These are phyloP conservation scores for Suaeda aralocaspica DNA, from an alignment of 148 eudicot genomes.

Conservation along the genomic window DNA sequence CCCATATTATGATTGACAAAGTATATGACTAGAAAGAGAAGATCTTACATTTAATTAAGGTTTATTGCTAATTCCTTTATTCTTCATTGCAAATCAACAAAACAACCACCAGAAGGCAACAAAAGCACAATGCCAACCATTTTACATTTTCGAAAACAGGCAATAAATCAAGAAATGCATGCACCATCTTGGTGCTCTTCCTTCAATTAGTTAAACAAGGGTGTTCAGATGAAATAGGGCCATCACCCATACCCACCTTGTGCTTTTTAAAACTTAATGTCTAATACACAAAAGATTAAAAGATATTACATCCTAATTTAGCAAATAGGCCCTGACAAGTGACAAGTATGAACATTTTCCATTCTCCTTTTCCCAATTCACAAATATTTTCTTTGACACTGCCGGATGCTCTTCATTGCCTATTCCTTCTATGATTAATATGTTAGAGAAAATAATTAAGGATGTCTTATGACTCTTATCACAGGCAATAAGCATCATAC, in stretches of 20 bases:
- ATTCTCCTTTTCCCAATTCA: too few relatives aligned
- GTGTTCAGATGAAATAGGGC: neutral
- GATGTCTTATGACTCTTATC: too few relatives aligned
- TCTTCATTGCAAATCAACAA: neutral
- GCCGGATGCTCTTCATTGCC: too few relatives aligned
- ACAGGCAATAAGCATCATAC: slow-evolving; percentile 28
- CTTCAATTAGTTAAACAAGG: neutral
- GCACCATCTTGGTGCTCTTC: neutral
- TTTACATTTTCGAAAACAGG: neutral
- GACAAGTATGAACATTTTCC: neutral
- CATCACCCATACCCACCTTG: neutral
- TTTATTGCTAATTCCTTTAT: too few relatives aligned
- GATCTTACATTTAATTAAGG: too few relatives aligned
- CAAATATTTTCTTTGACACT: too few relatives aligned
- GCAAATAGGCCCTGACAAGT: neutral
- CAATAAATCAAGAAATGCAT: too few relatives aligned
- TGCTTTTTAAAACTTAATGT: neutral
- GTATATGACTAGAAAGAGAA: too few relatives aligned
- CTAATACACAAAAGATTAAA: neutral
- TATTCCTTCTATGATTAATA: too few relatives aligned
- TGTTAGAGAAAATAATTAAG: too few relatives aligned
- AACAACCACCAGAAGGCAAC: neutral
- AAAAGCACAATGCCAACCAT: neutral
- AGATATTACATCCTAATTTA: neutral
- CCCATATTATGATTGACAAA: too few relatives aligned